Evolutionary conservation across 768 basidiomycete genomes (phyloP).

Genomic region (Collybia sordida): DNA sequence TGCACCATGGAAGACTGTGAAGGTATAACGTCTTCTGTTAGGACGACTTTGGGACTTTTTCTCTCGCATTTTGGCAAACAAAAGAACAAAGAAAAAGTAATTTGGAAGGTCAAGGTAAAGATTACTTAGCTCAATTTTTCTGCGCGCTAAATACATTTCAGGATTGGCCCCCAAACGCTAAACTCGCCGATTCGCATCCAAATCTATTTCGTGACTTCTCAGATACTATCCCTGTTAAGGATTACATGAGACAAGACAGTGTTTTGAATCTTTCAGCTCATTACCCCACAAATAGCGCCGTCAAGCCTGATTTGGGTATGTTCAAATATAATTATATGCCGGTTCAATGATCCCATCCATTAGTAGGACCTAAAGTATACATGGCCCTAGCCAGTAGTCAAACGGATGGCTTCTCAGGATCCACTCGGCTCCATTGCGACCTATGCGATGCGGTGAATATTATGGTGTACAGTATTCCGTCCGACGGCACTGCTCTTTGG

Average conservation of each 20-base stretch:
- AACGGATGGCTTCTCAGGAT: slow-evolving; percentile 67
- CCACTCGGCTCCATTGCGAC: slow-evolving; percentile 89
- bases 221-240: slow-evolving; percentile 78
- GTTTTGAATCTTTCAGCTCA: slow-evolving; percentile 85
- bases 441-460: slow-evolving; percentile 92
- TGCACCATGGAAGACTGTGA: neutral
- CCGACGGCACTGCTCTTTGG: slow-evolving; percentile 79
- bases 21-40: neutral
- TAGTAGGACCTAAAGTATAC: slow-evolving; percentile 88
- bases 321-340: slow-evolving; percentile 16
- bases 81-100: neutral
- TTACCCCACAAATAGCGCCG: slow-evolving; percentile 66
- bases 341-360: slow-evolving; percentile 6
- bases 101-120: neutral
- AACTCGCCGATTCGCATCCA: slow-evolving; percentile 81
- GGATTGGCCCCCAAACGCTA: slow-evolving; percentile 90
- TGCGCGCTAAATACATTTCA: slow-evolving; percentile 21
- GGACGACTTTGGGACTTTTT: neutral
- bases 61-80: neutral
- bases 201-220: slow-evolving; percentile 84
- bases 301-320: slow-evolving; percentile 77
- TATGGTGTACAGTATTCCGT: slow-evolving; percentile 67
- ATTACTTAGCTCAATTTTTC: too few species aligned
- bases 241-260: slow-evolving; percentile 86
- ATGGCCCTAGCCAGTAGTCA: slow-evolving; percentile 79